Conservation (phyloP, 805 yeast genomes). For the Sporopachydermia quercuum region DNA sequence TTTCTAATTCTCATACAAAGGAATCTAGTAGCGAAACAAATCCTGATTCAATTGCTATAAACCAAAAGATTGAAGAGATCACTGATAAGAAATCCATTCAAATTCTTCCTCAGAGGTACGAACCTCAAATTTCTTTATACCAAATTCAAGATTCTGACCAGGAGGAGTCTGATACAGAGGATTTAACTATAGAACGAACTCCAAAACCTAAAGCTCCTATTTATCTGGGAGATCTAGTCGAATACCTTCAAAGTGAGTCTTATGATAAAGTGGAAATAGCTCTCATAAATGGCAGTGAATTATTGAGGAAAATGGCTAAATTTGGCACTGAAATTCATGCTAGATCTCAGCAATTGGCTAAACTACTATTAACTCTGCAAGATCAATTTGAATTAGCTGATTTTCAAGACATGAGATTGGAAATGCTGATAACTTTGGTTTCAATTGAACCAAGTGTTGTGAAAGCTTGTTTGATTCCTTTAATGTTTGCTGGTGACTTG, state of each 20-base stretch:
- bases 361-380: conserved; percentile 34
- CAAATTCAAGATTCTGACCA: conserved; percentile 17
- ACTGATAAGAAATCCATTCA: conserved; percentile 12
- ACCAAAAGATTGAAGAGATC: conserved; percentile 12
- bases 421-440: conserved; percentile 48
- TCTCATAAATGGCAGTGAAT: conserved; percentile 34
- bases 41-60: no score
- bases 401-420: conserved; percentile 54
- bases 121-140: conserved; percentile 11
- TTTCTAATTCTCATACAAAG: no score
- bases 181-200: conserved; percentile 25
- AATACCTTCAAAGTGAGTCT: conserved; percentile 33
- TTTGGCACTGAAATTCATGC: conserved; percentile 47
- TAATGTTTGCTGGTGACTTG: conserved; percentile 57
- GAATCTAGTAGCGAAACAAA: no score
- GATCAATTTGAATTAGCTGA: conserved; percentile 40
- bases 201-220: conserved; percentile 34
- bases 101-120: conserved; percentile 13
- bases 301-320: conserved; percentile 48
- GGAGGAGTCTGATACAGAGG: conserved; percentile 39
- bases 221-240: conserved; percentile 58
- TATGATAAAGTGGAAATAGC: conserved; percentile 34
- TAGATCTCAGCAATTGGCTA: conserved; percentile 40
- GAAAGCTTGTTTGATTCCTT: conserved; percentile 20
- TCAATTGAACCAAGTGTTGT: conserved; percentile 36